These are phyloP conservation scores for Vaccinium corymbosum DNA, from an alignment of 148 eudicot species.

Conservation along the genomic window DNA sequence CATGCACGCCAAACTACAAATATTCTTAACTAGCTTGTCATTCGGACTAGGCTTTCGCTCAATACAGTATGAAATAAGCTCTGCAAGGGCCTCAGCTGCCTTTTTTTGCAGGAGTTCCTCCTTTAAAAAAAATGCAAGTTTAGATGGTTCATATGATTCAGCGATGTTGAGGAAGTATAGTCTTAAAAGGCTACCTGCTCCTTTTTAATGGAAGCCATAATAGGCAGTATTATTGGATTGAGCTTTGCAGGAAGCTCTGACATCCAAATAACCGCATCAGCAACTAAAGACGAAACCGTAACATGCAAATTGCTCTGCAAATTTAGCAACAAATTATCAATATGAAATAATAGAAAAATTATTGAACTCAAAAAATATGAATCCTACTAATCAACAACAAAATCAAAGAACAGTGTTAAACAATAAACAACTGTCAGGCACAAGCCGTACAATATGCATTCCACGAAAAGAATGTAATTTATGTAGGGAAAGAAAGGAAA, in stretches of 20 bases:
- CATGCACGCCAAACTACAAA: constrained; percentile 78
- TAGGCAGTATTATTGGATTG: constrained; percentile 82
- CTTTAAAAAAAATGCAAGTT: constrained; percentile 26
- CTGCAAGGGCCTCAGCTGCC: constrained; percentile 95
- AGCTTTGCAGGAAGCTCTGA: constrained; percentile 86
- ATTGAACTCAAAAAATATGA: background rate
- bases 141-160: constrained; percentile 2
- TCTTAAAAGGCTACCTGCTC: constrained; percentile 54
- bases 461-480: background rate
- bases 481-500: background rate
- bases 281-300: constrained; percentile 50
- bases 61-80: constrained; percentile 75
- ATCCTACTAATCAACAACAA: background rate
- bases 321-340: background rate
- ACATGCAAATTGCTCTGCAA: constrained; percentile 55
- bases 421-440: background rate
- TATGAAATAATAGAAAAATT: background rate
- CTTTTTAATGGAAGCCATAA: constrained; percentile 91
- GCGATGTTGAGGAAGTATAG: background rate
- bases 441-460: background rate
- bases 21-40: constrained; percentile 86
- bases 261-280: constrained; percentile 88
- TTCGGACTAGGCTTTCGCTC: constrained; percentile 88
- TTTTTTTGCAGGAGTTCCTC: constrained; percentile 91
- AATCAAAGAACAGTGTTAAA: background rate